Conservation (phyloP, 371 early-diverging fungal genomes). For the Mucor racemosus region DNA sequence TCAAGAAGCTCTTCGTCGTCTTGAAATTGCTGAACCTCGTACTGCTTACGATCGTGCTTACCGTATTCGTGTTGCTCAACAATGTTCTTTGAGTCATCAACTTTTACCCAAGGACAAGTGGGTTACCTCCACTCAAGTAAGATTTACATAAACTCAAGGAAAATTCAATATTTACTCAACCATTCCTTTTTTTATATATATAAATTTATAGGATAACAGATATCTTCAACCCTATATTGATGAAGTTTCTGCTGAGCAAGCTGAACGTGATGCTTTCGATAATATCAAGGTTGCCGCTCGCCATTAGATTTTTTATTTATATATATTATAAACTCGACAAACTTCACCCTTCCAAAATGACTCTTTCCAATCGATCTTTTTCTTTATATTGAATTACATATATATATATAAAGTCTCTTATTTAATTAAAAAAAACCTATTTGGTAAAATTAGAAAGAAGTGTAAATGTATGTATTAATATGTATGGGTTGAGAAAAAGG, state of each 20-base stretch:
- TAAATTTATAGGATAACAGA: constrained; percentile 56
- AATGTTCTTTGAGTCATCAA: constrained; percentile 74
- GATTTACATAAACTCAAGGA: not conserved
- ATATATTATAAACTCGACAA: constrained; percentile 3
- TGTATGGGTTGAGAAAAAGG: too few species aligned
- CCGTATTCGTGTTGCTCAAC: constrained; percentile 85
- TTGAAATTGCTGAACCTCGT: constrained; percentile 66
- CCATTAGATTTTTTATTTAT: constrained; percentile 21
- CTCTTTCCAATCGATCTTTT: not conserved
- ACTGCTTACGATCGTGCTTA: constrained; percentile 80
- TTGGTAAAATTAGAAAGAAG: too few species aligned
- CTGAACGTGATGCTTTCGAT: constrained; percentile 80
- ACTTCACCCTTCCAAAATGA: not conserved
- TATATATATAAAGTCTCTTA: not conserved
- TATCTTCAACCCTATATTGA: constrained; percentile 89
- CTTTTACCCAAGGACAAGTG: constrained; percentile 75
- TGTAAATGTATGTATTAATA: too few species aligned
- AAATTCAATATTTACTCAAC: too few species aligned
- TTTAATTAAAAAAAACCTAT: not conserved
- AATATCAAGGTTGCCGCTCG: constrained; percentile 59
- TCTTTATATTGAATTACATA: not conserved
- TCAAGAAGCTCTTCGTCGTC: constrained; percentile 87
- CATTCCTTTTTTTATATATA: too few species aligned
- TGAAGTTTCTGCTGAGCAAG: constrained; percentile 82
- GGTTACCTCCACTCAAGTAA: constrained; percentile 80